Evolutionary conservation across 140 eudicot genomes (phyloP), one percentile per base, ranked within the genome.

Genomic region (Oenanthe javanica): DNA sequence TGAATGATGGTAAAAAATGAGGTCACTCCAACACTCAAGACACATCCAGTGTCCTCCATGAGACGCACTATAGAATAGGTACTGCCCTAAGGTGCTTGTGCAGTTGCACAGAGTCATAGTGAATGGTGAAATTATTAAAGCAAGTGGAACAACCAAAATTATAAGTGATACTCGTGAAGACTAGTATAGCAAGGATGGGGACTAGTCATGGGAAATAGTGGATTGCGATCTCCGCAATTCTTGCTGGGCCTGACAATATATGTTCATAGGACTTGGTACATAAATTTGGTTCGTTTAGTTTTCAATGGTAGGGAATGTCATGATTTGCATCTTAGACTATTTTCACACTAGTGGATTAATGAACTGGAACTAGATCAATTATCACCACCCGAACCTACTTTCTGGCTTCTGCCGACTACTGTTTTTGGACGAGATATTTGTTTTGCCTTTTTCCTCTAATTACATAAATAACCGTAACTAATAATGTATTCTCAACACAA

Each of bases 211-310:
- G 81, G 83, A 81, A 84, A 84, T 74, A 72, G 82, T 72, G 76
- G 89, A 86, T 79, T 70, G 70, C 63, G 77, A 21, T 89, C 83
- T 87, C 89, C 84, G 86, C 77, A 81, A 81, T 82, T 80, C 75
- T 85, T 85, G 86, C 87, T 85, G 84, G 86, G 89, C 93, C 91
- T 85, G 77, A 82, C 82, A 86, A 85, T 6, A 10, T 85, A 48
- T 46, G 45, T n/a, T 59, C 47, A 50, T 7, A 42, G 59, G 31
- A 48, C 27, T 48, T 45, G 67, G 64, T 49, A 49, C 16, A 54
- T 55, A 52, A 43, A 10, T 42, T 21, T 3, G 71, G 52, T 63
- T 11, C 11, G 19, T 57, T 66, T 45, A 64, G 64, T 63, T 46
- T 16, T 61, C 66, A n/a, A 18, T 78, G 81, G 89, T 87, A 83